These are phyloP conservation scores for Aureobasidium pullulans DNA, from an alignment of 2,329 filamentous ascomycete genomes.

Conservation along the genomic window DNA sequence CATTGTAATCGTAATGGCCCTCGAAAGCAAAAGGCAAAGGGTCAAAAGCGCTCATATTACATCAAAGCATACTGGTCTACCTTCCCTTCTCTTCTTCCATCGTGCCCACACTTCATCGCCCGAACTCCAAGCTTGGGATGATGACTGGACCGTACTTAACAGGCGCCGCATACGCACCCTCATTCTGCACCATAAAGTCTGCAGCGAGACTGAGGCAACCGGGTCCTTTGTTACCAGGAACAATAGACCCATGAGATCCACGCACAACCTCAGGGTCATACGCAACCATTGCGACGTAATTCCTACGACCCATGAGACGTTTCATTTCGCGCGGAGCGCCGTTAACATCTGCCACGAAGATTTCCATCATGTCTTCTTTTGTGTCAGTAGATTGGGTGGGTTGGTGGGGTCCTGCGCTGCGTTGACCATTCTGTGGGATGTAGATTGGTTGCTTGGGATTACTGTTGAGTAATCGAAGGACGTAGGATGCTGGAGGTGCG, in stretches of 20 bases:
- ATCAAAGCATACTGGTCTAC: too few relatives aligned
- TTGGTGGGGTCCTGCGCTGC: slow-evolving; percentile 36
- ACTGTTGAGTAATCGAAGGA: slow-evolving; percentile 91
- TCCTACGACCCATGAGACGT: slow-evolving; percentile 77
- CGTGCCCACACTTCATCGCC: slow-evolving; percentile 16
- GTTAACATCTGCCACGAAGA: slow-evolving; percentile 89
- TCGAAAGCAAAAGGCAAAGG: too few relatives aligned
- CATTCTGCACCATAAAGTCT: slow-evolving; percentile 94
- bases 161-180: slow-evolving; percentile 69
- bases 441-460: slow-evolving; percentile 72
- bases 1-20: too few relatives aligned
- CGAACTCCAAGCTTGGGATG: slow-evolving; percentile 61
- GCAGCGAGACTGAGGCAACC: slow-evolving; percentile 72
- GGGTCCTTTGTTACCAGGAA: slow-evolving; percentile 23
- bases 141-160: slow-evolving; percentile 97
- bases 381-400: slow-evolving; percentile 67
- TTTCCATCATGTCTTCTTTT: slow-evolving; percentile 99
- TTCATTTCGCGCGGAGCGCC: slow-evolving; percentile 77
- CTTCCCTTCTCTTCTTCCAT: too few relatives aligned
- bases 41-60: too few relatives aligned
- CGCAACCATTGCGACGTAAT: slow-evolving; percentile 88
- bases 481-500: slow-evolving; percentile 73
- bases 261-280: slow-evolving; percentile 79
- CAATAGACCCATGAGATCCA: slow-evolving; percentile 21
- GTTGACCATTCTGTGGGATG: slow-evolving; percentile 78